Evolutionary conservation across 108 stramenopile genomes (phyloP), one percentile per base, ranked within the genome.

Genomic region (Poteriospumella lacustris): DNA sequence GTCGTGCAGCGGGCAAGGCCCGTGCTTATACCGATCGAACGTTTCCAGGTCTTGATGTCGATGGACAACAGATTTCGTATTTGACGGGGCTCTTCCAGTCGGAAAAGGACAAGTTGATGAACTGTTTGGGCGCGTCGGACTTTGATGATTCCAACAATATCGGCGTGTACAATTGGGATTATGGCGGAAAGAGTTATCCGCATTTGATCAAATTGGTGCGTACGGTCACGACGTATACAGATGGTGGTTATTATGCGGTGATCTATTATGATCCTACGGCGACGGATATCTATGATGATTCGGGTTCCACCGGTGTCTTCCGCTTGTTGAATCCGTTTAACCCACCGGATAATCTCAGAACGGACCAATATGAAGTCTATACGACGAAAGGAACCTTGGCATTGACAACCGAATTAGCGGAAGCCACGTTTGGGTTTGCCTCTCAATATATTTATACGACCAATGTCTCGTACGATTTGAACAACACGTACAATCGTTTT

Each of bases 201-300:
- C 89, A 89, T 62, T 75, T 87, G 2, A 86, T 90, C 69, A 90
- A 90, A 70, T 80, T 89, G 34, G 88, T 88, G 39, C 85, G 85
- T 34, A 72, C 76, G 29, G 80, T 78, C 38, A 56, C 77, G 19
- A 39, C 78, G 1, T 24, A 79, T n/a, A 84, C 78, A 69, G 86
- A 81, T 29, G 82, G 83, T 40, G 87, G 85, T 0, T 77, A 80
- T 56, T 89, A 88, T 79, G 77, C 87, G 31, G 85, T 89, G 64
- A 80, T 90, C 52, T 87, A 79, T 80, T 89, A 78, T 69, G 84
- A 85, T n/a, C n/a, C n/a, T n/a, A n/a, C n/a, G n/a, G n/a, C n/a
- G n/a, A n/a, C 69, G 2, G n/a, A n/a, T n/a, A n/a, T n/a, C n/a
- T n/a, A n/a, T n/a, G n/a, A n/a, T n/a, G n/a, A n/a, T n/a, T n/a